These are phyloP conservation scores for Orbilia quercus DNA, from an alignment of 2,329 filamentous ascomycete species.

Conservation along the genomic window DNA sequence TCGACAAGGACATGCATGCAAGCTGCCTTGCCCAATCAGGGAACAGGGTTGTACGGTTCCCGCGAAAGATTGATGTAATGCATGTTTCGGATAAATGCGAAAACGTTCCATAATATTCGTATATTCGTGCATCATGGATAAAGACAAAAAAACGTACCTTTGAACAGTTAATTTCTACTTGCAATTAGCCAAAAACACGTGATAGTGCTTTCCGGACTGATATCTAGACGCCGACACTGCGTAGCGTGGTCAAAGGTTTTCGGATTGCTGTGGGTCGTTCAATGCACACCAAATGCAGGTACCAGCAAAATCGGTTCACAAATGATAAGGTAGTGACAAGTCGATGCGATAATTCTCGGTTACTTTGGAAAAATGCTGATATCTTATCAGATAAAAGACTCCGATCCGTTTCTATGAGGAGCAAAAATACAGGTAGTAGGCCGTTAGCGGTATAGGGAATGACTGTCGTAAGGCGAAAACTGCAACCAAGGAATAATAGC, in stretches of 20 bases:
- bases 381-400: slow-evolving; percentile 40
- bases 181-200: slow-evolving; percentile 45
- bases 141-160: slow-evolving; percentile 46
- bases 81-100: slow-evolving; percentile 37
- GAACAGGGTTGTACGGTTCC: slow-evolving; percentile 52
- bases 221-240: slow-evolving; percentile 47
- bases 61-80: slow-evolving; percentile 38
- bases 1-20: slow-evolving; percentile 52
- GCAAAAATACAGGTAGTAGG: slow-evolving; percentile 27
- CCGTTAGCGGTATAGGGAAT: slow-evolving; percentile 47
- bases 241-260: slow-evolving; percentile 28
- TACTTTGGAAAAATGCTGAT: slow-evolving; percentile 35
- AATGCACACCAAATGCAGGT: slow-evolving; percentile 46
- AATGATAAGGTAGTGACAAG: slow-evolving; percentile 33
- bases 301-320: slow-evolving; percentile 52
- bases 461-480: slow-evolving; percentile 51
- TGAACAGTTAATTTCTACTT: slow-evolving; percentile 29
- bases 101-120: slow-evolving; percentile 14
- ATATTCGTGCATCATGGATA: slow-evolving; percentile 26
- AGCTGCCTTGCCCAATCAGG: slow-evolving; percentile 48
- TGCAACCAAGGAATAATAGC: slow-evolving; percentile 38
- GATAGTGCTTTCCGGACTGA: slow-evolving; percentile 41
- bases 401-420: slow-evolving; percentile 36
- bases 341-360: slow-evolving; percentile 36
- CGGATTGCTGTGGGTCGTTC: slow-evolving; percentile 38